A percentile compares a stretch with the other conserved stretches of the same genome.
These are phyloP conservation scores for Ophiostoma sp. DNA, from an alignment of 2,329 filamentous ascomycete genomes.

Conservation along the genomic window DNA sequence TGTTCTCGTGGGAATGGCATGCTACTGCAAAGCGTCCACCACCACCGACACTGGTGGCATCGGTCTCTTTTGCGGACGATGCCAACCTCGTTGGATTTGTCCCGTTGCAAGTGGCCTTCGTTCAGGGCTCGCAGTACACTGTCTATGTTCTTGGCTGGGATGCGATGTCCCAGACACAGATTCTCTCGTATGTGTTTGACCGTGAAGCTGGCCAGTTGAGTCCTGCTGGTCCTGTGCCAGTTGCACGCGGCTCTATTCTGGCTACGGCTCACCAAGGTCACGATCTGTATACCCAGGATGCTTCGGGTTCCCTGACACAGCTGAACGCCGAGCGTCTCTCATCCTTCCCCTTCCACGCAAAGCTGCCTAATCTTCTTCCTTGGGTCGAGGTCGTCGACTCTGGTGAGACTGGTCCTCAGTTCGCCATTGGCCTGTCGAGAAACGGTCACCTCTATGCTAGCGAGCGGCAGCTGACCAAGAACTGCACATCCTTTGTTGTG, in stretches of 20 bases:
- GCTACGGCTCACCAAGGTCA: constrained; percentile 36
- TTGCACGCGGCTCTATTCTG: constrained; percentile 35
- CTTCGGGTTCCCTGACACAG: constrained; percentile 47
- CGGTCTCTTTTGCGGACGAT: background rate
- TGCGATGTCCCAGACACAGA: constrained; percentile 33
- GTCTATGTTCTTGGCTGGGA: constrained; percentile 41
- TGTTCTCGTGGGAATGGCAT: constrained; percentile 72
- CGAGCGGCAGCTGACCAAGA: constrained; percentile 71
- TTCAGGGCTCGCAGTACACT: constrained; percentile 26
- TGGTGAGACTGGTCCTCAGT: constrained; percentile 37
- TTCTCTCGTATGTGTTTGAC: constrained; percentile 29
- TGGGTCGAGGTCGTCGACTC: constrained; percentile 51
- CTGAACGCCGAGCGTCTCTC: constrained; percentile 36
- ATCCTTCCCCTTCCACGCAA: constrained; percentile 38
- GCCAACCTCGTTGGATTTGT: constrained; percentile 35
- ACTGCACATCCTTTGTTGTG: constrained; percentile 86
- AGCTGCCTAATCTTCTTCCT: constrained; percentile 51
- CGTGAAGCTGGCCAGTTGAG: background rate
- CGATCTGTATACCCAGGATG: constrained; percentile 47
- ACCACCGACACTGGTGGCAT: constrained; percentile 43
- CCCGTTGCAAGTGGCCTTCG: constrained; percentile 39
- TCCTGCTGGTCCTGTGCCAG: constrained; percentile 4
- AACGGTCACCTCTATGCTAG: constrained; percentile 80
- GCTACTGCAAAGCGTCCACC: constrained; percentile 56
- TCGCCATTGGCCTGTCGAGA: constrained; percentile 66